These are phyloP conservation scores for Boletellus deceptivus DNA, from an alignment of 1,284 basidiomycete species.

Conservation along the genomic window DNA sequence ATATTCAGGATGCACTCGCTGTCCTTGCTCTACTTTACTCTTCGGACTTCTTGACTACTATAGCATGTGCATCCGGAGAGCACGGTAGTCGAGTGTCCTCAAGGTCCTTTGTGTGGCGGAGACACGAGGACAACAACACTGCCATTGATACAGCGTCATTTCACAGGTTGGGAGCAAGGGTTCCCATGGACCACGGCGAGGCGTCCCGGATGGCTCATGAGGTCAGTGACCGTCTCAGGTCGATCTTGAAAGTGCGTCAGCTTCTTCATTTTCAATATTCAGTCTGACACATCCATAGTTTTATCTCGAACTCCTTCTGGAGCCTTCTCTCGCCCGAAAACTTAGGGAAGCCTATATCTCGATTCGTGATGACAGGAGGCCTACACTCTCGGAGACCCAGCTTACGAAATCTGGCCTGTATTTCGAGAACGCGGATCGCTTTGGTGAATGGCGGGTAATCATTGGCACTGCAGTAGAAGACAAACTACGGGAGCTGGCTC, in stretches of 20 bases:
- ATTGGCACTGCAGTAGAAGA: background rate
- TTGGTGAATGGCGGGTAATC: background rate
- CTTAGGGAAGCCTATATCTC: background rate
- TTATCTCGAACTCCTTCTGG: conserved; percentile 20
- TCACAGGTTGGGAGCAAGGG: conserved; percentile 16
- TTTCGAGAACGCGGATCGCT: background rate
- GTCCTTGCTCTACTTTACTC: conserved; percentile 4
- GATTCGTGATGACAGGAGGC: too few relatives aligned
- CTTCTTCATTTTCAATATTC: background rate
- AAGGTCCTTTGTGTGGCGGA: conserved; percentile 4
- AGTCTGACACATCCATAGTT: conserved; percentile 14
- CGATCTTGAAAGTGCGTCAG: conserved; percentile 1
- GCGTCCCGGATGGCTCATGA: conserved; percentile 16
- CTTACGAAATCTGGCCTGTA: background rate
- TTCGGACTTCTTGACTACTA: conserved; percentile 8
- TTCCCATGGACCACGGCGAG: conserved; percentile 28
- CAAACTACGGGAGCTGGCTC: background rate
- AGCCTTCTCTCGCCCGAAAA: conserved; percentile 13
- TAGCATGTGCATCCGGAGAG: background rate
- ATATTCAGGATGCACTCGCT: conserved; percentile 13
- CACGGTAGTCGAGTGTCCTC: conserved; percentile 5
- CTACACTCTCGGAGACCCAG: background rate
- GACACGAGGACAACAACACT: conserved; percentile 2
- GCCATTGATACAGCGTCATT: conserved; percentile 29
- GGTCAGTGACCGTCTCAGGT: conserved; percentile 24